phyloP scores from a whole-genome alignment of 495 filamentous ascomycete species.

The Trichoderma asperelloides region DNA sequence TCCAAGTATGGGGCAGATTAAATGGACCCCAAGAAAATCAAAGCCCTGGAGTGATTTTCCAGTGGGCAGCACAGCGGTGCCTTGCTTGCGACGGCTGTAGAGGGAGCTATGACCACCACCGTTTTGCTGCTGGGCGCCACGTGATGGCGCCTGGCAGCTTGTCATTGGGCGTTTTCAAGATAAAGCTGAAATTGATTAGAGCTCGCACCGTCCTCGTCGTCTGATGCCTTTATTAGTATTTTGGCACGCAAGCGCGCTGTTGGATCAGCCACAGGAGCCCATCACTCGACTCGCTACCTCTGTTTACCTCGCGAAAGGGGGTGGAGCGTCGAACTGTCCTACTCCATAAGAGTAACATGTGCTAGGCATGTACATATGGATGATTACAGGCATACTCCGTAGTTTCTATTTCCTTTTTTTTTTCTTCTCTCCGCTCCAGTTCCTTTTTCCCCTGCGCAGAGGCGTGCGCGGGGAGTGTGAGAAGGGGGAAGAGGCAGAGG shows the following conservation, averaged over 20 bases:
- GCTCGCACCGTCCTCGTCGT: neutral
- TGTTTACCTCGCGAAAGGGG: neutral
- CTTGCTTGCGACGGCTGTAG: neutral
- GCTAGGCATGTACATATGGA: too few species aligned
- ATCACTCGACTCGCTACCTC: neutral
- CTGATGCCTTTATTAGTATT: neutral
- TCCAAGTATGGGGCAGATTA: neutral
- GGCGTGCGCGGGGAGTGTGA: neutral
- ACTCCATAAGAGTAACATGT: too few species aligned
- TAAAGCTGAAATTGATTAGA: neutral
- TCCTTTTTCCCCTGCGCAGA: neutral
- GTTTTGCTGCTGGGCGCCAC: neutral
- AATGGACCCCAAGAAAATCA: neutral
- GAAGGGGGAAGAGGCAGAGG: neutral
- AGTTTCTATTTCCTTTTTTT: neutral
- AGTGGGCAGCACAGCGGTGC: neutral
- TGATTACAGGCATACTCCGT: neutral
- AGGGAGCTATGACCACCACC: conserved; percentile 10
- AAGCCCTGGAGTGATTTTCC: neutral
- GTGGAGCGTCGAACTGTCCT: neutral
- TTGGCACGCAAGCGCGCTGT: neutral
- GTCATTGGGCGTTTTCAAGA: neutral
- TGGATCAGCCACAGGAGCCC: neutral
- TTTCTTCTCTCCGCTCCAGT: neutral
- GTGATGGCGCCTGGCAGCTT: conserved; percentile 1